A percentile compares a stretch with the other conserved stretches of the same genome.
Conservation (phyloP, 1,284 basidiomycete species). For the Cryptococcus sp. region DNA sequence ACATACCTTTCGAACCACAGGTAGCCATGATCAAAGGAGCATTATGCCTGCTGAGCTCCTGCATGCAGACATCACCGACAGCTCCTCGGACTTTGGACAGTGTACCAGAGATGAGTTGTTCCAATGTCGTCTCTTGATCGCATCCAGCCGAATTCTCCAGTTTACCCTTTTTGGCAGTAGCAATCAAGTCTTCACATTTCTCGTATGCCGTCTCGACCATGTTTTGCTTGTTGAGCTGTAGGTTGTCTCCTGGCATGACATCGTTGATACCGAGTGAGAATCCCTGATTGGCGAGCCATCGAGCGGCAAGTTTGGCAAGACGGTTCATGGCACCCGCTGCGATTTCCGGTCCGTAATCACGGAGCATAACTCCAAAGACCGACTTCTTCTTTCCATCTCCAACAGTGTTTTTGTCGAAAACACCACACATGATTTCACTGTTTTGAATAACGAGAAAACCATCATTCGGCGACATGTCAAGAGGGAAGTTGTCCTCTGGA, state of each 20-base stretch:
- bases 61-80: conserved; percentile 97
- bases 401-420: conserved; percentile 98
- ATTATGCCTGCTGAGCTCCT: conserved; percentile 91
- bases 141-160: conserved; percentile 95
- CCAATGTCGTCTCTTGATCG: conserved; percentile 93
- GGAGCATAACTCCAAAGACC: conserved; percentile 94
- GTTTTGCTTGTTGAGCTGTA: conserved; percentile 75
- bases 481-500: conserved; percentile 50
- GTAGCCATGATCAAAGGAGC: conserved; percentile 99
- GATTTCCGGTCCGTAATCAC: conserved; percentile 94
- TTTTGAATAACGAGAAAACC: conserved; percentile 97
- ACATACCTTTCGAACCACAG: conserved; percentile 91
- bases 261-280: conserved; percentile 99
- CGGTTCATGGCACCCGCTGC: conserved; percentile 95
- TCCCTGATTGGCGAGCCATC: conserved; percentile 93
- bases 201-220: conserved; percentile 87
- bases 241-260: conserved; percentile 86
- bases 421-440: conserved; percentile 98
- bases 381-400: conserved; percentile 99
- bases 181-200: conserved; percentile 81
- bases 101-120: conserved; percentile 89
- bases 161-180: conserved; percentile 83
- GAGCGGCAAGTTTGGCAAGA: conserved; percentile 89
- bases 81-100: conserved; percentile 92
- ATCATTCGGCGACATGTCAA: conserved; percentile 92